phyloP scores from a whole-genome alignment of 768 basidiomycete genomes.

The Udeniomyces megalosporus region DNA sequence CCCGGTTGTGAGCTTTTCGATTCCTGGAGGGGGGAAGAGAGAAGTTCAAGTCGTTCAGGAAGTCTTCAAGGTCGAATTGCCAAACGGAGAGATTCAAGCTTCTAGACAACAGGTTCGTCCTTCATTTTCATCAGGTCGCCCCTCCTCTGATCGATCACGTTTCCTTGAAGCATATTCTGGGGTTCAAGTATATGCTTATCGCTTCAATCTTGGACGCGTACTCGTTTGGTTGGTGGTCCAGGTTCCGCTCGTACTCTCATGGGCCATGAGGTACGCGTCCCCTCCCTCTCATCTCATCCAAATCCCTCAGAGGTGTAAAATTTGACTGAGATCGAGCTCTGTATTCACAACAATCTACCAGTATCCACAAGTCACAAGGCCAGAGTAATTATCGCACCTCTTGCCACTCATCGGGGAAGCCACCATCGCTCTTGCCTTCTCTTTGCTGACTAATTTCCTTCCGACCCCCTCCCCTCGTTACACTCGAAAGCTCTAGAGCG shows the following conservation, averaged over 20 bases:
- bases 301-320: too few relatives aligned
- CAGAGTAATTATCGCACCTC: conserved; percentile 37
- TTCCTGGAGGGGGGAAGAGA: conserved; percentile 41
- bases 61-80: conserved; percentile 69
- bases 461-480: not conserved
- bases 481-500: conserved; percentile 52
- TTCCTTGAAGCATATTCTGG: not conserved
- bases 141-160: not conserved
- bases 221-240: not conserved
- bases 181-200: not conserved
- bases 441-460: not conserved
- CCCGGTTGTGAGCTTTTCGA: conserved; percentile 65
- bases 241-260: not conserved
- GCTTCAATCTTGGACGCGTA: too few relatives aligned
- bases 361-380: conserved; percentile 91
- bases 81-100: conserved; percentile 70
- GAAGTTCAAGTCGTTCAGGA: conserved; percentile 51
- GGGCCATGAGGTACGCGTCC: conserved; percentile 40
- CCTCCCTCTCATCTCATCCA: too few relatives aligned
- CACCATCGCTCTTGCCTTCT: not conserved
- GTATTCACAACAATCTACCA: too few relatives aligned
- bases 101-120: conserved; percentile 53
- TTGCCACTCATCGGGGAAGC: not conserved
- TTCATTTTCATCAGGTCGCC: not conserved
- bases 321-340: too few relatives aligned